Conservation (phyloP, 768 basidiomycete species). For the Termitomyces sp. region DNA sequence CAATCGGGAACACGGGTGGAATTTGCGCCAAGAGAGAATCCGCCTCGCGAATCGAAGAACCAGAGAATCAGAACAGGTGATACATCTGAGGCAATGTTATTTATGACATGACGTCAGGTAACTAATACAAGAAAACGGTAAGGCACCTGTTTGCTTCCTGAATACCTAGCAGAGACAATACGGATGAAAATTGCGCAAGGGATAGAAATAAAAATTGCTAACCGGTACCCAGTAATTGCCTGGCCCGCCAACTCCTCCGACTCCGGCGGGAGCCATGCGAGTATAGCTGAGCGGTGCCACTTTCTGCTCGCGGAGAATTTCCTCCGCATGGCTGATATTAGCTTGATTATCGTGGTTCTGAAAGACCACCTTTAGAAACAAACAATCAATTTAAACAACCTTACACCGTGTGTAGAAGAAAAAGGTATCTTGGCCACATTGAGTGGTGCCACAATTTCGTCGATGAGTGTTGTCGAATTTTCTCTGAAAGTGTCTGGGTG, state of each 20-base stretch:
- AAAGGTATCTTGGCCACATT: conserved; percentile 58
- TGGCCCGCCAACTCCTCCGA: conserved; percentile 62
- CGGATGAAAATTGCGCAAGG: background rate
- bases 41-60: conserved; percentile 81
- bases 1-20: conserved; percentile 55
- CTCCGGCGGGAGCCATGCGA: conserved; percentile 50
- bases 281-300: conserved; percentile 64
- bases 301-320: conserved; percentile 58
- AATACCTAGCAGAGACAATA: conserved; percentile 30
- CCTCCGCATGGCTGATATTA: conserved; percentile 69
- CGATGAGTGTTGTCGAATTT: conserved; percentile 64
- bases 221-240: conserved; percentile 82
- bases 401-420: conserved; percentile 65
- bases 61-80: conserved; percentile 58
- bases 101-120: too few species aligned
- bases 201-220: conserved; percentile 16
- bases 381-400: conserved; percentile 13
- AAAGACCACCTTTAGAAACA: background rate
- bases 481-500: conserved; percentile 57
- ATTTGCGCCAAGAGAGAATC: conserved; percentile 41
- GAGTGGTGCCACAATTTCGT: conserved; percentile 59
- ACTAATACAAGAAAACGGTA: background rate
- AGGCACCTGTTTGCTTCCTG: conserved; percentile 27
- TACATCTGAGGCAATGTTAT: conserved; percentile 27
- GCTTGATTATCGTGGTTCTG: conserved; percentile 73